Evolutionary conservation across 78 protist genomes (phyloP).

Genomic region (slime mould (Dictyostelium discoideum)): DNA sequence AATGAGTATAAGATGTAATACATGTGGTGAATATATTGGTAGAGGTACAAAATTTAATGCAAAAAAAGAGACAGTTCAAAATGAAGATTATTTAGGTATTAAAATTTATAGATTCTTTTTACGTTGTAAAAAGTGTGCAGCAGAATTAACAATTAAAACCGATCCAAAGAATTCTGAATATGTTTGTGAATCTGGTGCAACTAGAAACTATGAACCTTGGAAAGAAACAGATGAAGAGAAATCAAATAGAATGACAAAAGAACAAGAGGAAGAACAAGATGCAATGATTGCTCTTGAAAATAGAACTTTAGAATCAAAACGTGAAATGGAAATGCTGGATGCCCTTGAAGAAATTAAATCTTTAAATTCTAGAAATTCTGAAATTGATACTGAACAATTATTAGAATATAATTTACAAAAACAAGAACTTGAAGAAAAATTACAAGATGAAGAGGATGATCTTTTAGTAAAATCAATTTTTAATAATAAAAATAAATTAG

Average conservation of each 20-base stretch:
- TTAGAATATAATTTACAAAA: slow-evolving; percentile 46
- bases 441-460: slow-evolving; percentile 11
- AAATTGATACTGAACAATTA: slow-evolving; percentile 12
- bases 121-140: slow-evolving; percentile 91
- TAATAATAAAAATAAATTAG: neutral
- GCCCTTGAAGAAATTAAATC: slow-evolving; percentile 91
- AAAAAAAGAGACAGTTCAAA: slow-evolving; percentile 92
- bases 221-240: slow-evolving; percentile 62
- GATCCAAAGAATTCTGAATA: slow-evolving; percentile 96
- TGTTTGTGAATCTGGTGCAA: slow-evolving; percentile 87
- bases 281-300: slow-evolving; percentile 89
- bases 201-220: slow-evolving; percentile 94
- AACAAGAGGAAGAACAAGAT: slow-evolving; percentile 78
- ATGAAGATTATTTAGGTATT: slow-evolving; percentile 95
- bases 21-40: slow-evolving; percentile 95
- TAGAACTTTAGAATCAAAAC: slow-evolving; percentile 89
- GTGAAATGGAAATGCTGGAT: slow-evolving; percentile 96
- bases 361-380: slow-evolving; percentile 64
- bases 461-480: neutral
- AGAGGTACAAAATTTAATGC: slow-evolving; percentile 96
- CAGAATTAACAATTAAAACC: slow-evolving; percentile 93
- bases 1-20: slow-evolving; percentile 92
- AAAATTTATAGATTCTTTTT: slow-evolving; percentile 89
- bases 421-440: slow-evolving; percentile 21
- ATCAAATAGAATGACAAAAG: slow-evolving; percentile 16